phyloP scores from a whole-genome alignment of 2,329 filamentous ascomycete genomes.

The Fusarium robinianum region DNA sequence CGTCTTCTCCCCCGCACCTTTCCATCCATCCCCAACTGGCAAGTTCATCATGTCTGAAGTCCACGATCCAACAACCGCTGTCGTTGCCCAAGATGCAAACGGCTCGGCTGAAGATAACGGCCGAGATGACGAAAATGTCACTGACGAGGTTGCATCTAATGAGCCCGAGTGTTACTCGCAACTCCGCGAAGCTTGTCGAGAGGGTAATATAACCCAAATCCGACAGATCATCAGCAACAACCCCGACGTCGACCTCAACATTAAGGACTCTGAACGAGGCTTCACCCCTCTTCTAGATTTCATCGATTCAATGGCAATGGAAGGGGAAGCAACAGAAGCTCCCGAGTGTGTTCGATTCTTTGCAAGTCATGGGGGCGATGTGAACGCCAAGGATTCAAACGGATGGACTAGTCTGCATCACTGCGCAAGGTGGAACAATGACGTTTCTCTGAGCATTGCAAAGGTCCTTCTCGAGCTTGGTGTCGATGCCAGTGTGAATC shows the following conservation, averaged over 20 bases:
- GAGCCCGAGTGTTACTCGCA: slow-evolving; percentile 2
- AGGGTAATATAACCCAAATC: not conserved
- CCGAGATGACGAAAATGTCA: not conserved
- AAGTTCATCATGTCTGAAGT: not conserved
- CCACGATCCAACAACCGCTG: not conserved
- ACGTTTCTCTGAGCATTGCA: slow-evolving; percentile 2
- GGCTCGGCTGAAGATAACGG: no score
- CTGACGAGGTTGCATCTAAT: not conserved
- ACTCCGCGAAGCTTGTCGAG: slow-evolving; percentile 1
- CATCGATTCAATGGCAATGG: not conserved
- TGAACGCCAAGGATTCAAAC: not conserved
- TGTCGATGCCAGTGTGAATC: not conserved
- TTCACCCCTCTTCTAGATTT: slow-evolving; percentile 2
- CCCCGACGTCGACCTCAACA: slow-evolving; percentile 7
- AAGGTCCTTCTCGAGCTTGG: slow-evolving; percentile 2
- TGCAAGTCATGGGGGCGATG: not conserved
- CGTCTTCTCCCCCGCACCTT: no score
- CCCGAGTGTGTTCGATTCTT: slow-evolving; percentile 1
- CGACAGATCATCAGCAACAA: not conserved
- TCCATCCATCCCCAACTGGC: not conserved
- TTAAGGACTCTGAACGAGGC: slow-evolving; percentile 1
- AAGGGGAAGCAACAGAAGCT: not conserved
- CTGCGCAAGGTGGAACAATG: slow-evolving; percentile 3
- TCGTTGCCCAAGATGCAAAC: not conserved
- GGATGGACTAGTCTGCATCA: slow-evolving; percentile 7